Evolutionary conservation across 176 grass and related monocot genomes (phyloP).

Genomic region (Cenchrus fungigraminus): DNA sequence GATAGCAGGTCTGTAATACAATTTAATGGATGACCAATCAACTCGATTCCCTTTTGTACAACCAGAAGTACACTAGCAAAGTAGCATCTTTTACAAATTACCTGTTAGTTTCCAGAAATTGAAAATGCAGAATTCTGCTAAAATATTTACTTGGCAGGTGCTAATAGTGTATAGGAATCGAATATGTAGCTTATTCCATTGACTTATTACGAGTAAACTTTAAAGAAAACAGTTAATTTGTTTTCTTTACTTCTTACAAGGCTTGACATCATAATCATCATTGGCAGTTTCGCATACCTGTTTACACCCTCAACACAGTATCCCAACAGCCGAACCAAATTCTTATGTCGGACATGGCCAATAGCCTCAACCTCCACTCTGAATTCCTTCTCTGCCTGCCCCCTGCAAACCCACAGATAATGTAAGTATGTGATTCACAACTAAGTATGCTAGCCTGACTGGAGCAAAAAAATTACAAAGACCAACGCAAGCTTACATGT

Average conservation of each 20-base stretch:
- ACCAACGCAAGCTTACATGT: conserved; percentile 66
- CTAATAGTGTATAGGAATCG: background rate
- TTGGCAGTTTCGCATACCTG: conserved; percentile 57
- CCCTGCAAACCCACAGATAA: conserved; percentile 54
- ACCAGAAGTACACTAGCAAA: background rate
- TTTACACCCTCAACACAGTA: conserved; percentile 97
- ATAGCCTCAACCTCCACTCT: conserved; percentile 99
- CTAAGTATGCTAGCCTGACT: conserved; percentile 2
- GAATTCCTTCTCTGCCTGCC: conserved; percentile 98
- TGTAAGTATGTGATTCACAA: background rate
- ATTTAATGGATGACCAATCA: background rate
- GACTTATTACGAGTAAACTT: background rate
- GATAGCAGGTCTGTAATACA: background rate
- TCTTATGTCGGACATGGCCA: conserved; percentile 97
- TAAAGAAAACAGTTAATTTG: background rate
- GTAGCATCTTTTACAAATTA: background rate
- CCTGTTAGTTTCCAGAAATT: conserved; percentile 15
- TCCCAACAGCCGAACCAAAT: conserved; percentile 91
- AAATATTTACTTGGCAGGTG: background rate
- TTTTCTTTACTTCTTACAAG: conserved; percentile 4
- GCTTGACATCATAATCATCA: background rate
- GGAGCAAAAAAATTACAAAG: background rate
- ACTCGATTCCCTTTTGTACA: background rate
- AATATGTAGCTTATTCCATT: background rate
- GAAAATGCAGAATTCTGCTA: background rate